Evolutionary conservation across 441 rosid species (phyloP), one percentile per base, ranked within the genome.

Genomic region (Aleurites moluccanus): DNA sequence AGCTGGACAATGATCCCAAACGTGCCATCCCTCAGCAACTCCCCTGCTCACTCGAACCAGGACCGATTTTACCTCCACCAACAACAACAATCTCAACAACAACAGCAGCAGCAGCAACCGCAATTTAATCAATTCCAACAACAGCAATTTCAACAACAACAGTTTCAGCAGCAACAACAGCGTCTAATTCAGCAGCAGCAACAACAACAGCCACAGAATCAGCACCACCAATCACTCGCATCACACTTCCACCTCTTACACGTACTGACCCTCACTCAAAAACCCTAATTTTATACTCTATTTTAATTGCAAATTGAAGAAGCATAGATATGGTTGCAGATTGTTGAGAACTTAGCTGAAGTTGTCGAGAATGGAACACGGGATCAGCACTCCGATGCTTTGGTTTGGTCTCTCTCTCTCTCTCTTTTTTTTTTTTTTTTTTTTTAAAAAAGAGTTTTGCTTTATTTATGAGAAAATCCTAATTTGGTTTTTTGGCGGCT

Each of bases 201-300:
- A 20, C 86, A 80, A 9, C 92, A 82, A 62, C 88, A 81, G n/a
- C 83, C 79, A 15, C 74, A 69, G 79, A 88, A 75, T n/a, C 93
- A 85, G 16, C 94, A 85, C 3, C 97, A 92, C 74, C 97, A 92
- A 75, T 91, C 98, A 4, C 89, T 94, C 52, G 97, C 98, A 21
- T 94, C 98, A 35, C 97, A 90, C 76, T 94, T 92, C 76, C 97
- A 89, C 82, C 90, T 94, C 74, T 80, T 85, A 70, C 92, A 83
- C 20, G 97, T 94, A 80, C 14, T 30, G 2, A 38, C 63, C 63
- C 11, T 6, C 7, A 23, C 35, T 16, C 25, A 35, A 4, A 21
- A 38, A 47, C 64, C 49, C 45, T 42, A 33, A 20, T 20, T 14
- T 45, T 62, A 30, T 44, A 1, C 42, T 71, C 10, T 15, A 28